Evolutionary conservation across 2,329 filamentous ascomycete genomes (phyloP).

Genomic region (Sclerotinia borealis): DNA sequence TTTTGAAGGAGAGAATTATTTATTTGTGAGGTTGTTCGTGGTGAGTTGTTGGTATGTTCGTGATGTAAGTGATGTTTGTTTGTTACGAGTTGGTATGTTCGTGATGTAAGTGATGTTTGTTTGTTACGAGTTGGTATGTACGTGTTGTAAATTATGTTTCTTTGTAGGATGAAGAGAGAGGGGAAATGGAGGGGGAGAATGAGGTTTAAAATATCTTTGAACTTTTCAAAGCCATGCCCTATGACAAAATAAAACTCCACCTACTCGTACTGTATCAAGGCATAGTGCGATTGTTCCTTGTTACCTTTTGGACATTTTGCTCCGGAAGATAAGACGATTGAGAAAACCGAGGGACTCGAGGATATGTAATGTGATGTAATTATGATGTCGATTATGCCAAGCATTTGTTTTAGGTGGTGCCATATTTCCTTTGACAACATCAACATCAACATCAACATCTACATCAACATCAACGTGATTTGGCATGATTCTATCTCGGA

Average conservation of each 20-base stretch:
- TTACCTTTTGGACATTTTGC: background rate
- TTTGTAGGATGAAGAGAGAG: background rate
- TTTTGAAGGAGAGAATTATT: background rate
- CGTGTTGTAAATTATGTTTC: background rate
- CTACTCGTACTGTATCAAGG: background rate
- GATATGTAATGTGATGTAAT: constrained; percentile 5
- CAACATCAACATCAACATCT: background rate
- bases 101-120: background rate
- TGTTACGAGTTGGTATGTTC: too few species aligned
- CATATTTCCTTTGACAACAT: background rate
- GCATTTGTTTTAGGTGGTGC: background rate
- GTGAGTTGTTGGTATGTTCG: background rate
- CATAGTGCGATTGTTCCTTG: background rate
- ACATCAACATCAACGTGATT: background rate
- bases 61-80: background rate
- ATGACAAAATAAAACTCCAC: constrained; percentile 10
- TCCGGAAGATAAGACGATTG: constrained; percentile 4
- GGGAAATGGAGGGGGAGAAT: background rate
- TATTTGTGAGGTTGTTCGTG: background rate
- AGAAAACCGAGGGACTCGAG: background rate
- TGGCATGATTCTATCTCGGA: background rate
- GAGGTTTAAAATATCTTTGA: background rate
- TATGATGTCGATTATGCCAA: constrained; percentile 2
- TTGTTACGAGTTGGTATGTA: background rate
- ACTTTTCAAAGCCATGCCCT: background rate